Base-by-base conservation (phyloP, 306 rosid species). In the Ochetophila trinervis region DNA sequence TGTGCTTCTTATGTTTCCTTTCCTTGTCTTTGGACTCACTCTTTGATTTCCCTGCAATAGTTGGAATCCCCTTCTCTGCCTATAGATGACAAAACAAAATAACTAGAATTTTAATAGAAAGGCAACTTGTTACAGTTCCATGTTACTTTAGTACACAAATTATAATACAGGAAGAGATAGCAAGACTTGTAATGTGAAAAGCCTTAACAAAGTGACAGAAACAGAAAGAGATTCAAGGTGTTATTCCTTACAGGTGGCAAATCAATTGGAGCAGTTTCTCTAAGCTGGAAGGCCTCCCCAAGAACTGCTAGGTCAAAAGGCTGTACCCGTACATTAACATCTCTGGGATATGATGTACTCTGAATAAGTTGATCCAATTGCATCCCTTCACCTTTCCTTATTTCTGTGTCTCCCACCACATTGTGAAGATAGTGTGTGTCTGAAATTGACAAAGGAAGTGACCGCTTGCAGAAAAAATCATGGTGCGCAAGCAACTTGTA, bases 381-480 rank as follows among this genome's bases (percentile, higher is more conserved):
- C 96, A 94, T 90, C 67, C 97, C 97, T 67, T 94, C 97, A 63
- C 99, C 99, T 86, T 88, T 90, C 75, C 99, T 84, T 59, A 90
- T 78, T 76, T 90, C 99, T 24, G 95, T 84, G 83, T 94, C 99
- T 79, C 97, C 99, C 68, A 88, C 92, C 57, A 88, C 87, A 73
- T 85, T 85, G 74, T 88, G 87, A 67, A 88, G 81, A 85, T 94
- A 94, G 70, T 90, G 97, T 18, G 99, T 79, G 72, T 90, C 99
- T 17, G 91, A 76, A 66, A 94, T 76, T 71, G 99, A 80, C 74
- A 78, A 77, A 53, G 99, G 97, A 77, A 90, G 96, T 42, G 95
- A 77, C 65, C 83, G 81, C 89, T 94, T 90, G 99, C 97, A 90
- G 81, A 94, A 94, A 76, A 84, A 94, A 44, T 88, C 99, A 80